phyloP scores from a whole-genome alignment of 2,329 filamentous ascomycete species.

The Daldinia sp. region DNA sequence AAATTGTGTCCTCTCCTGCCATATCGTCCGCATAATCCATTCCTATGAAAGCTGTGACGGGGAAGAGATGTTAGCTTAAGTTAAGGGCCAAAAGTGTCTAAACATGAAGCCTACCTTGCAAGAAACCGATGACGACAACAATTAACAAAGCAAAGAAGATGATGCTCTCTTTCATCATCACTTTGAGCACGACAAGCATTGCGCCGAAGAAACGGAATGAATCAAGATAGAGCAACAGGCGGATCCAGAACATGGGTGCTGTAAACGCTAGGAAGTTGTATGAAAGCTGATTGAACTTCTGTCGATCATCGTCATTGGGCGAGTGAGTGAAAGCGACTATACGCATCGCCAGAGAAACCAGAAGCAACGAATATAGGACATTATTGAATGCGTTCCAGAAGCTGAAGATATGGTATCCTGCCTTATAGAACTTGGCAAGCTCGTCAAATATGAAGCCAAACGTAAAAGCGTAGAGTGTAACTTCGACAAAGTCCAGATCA shows the following conservation, averaged over 20 bases:
- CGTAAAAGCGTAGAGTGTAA: constrained; percentile 89
- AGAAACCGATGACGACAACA: constrained; percentile 84
- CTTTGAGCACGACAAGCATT: constrained; percentile 96
- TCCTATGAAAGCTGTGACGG: constrained; percentile 82
- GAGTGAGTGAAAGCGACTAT: constrained; percentile 78
- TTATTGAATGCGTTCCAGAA: constrained; percentile 99
- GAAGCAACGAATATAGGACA: constrained; percentile 79
- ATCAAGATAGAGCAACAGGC: constrained; percentile 90
- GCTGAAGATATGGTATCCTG: constrained; percentile 86
- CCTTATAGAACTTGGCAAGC: constrained; percentile 88
- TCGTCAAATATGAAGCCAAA: constrained; percentile 92
- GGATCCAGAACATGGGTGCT: constrained; percentile 96
- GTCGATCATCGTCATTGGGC: constrained; percentile 56
- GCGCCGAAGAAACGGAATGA: constrained; percentile 95
- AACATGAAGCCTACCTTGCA: no score
- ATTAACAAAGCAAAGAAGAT: constrained; percentile 95
- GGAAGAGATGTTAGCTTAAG: neutral
- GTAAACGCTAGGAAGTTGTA: constrained; percentile 96
- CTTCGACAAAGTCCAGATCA: constrained; percentile 84
- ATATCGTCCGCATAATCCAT: constrained; percentile 84
- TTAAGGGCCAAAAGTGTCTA: no score
- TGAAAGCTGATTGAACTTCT: constrained; percentile 77
- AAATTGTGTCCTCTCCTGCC: constrained; percentile 70
- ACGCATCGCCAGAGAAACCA: constrained; percentile 79
- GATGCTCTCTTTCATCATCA: constrained; percentile 91